phyloP scores from a whole-genome alignment of 2,329 filamentous ascomycete genomes.

The Phaeosphaeriaceae sp. region DNA sequence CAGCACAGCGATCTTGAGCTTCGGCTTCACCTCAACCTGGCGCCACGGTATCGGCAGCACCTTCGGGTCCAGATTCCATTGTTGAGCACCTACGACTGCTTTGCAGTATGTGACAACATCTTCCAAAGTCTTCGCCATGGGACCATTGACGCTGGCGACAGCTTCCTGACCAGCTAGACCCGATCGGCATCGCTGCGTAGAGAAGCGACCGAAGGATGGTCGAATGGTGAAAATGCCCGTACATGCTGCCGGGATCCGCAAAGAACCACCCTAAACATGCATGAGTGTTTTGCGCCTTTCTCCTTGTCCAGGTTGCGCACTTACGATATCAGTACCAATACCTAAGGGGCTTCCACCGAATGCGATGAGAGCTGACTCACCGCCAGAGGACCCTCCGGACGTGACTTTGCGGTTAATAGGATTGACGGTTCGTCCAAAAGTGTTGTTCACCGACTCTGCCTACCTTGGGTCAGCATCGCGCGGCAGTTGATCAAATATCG shows the following conservation, averaged over 20 bases:
- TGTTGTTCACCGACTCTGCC: constrained; percentile 71
- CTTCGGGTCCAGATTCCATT: constrained; percentile 62
- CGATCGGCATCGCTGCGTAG: constrained; percentile 62
- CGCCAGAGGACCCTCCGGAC: constrained; percentile 72
- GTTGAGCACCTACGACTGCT: constrained; percentile 53
- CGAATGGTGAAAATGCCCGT: constrained; percentile 66
- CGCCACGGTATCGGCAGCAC: constrained; percentile 64
- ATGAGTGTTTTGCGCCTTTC: constrained; percentile 7
- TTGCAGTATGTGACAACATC: constrained; percentile 58
- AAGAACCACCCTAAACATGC: constrained; percentile 55
- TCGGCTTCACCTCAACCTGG: constrained; percentile 51
- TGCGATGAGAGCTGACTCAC: constrained; percentile 69
- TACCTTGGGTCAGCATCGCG: constrained; percentile 15
- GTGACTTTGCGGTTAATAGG: constrained; percentile 67
- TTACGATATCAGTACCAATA: constrained; percentile 69
- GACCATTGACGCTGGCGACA: constrained; percentile 70
- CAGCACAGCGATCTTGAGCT: constrained; percentile 67
- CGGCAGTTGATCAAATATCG: not conserved
- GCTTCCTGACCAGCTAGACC: constrained; percentile 72
- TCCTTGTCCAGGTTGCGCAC: not conserved
- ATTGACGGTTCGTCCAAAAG: constrained; percentile 69
- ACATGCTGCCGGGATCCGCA: constrained; percentile 65
- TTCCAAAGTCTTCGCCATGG: constrained; percentile 64
- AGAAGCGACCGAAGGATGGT: constrained; percentile 67
- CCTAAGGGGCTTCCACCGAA: constrained; percentile 68